These are phyloP conservation scores for Vicia faba DNA, from an alignment of 306 rosid genomes.

Conservation along the genomic window DNA sequence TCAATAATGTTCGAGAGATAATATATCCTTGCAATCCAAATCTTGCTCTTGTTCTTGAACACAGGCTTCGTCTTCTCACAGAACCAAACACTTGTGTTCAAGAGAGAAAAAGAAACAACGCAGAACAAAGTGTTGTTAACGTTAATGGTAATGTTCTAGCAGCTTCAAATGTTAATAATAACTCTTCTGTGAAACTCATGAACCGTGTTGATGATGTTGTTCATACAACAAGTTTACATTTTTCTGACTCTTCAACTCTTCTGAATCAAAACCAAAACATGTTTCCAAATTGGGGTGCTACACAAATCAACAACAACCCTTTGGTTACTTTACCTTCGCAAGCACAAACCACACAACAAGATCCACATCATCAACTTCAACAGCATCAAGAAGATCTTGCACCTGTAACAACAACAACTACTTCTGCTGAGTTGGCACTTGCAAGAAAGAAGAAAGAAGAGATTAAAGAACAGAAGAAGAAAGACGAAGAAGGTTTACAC, in stretches of 20 bases:
- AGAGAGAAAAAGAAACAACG: slow-evolving; percentile 1
- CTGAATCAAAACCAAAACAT: slow-evolving; percentile 46
- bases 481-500: slow-evolving; percentile 87
- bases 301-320: slow-evolving; percentile 32
- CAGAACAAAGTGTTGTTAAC: background rate
- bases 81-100: background rate
- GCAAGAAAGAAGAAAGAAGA: slow-evolving; percentile 74
- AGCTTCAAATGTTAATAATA: background rate
- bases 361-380: slow-evolving; percentile 16
- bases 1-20: slow-evolving; percentile 84
- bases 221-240: slow-evolving; percentile 35
- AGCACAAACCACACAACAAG: slow-evolving; percentile 6
- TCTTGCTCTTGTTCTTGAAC: slow-evolving; percentile 85
- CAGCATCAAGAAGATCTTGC: slow-evolving; percentile 33
- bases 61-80: slow-evolving; percentile 70
- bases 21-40: slow-evolving; percentile 94
- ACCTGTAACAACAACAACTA: background rate
- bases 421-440: slow-evolving; percentile 29
- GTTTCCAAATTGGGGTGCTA: slow-evolving; percentile 58
- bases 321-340: slow-evolving; percentile 40
- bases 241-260: slow-evolving; percentile 34
- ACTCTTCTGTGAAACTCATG: slow-evolving; percentile 12
- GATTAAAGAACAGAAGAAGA: slow-evolving; percentile 71
- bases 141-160: background rate
- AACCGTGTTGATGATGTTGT: slow-evolving; percentile 23